Conservation (phyloP, 805 yeast species). For the Candida endomychidarum region DNA sequence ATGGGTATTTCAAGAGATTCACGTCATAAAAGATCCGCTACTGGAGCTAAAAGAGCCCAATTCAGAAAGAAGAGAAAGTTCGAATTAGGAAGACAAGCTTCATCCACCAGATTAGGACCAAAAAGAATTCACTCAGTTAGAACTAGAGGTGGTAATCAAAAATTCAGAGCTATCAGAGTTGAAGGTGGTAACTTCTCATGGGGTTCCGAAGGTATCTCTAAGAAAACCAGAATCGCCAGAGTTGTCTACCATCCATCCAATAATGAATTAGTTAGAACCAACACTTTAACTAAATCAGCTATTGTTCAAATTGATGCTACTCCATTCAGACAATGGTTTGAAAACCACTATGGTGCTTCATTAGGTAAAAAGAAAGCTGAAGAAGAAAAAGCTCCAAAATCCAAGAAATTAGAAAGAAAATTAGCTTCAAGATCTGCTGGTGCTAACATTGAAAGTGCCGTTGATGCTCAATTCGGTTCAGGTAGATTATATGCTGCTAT, state of each 20-base stretch:
- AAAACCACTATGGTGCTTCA: slow-evolving; percentile 93
- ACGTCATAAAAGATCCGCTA: slow-evolving; percentile 99
- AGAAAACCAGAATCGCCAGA: slow-evolving; percentile 98
- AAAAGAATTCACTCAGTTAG: slow-evolving; percentile 99
- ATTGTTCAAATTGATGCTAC: slow-evolving; percentile 99
- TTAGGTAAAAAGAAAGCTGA: slow-evolving; percentile 69
- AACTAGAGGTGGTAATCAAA: slow-evolving; percentile 99
- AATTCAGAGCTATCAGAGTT: slow-evolving; percentile 99
- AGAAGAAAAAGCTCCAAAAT: slow-evolving; percentile 58
- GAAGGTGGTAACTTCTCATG: slow-evolving; percentile 99
- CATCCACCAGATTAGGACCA: slow-evolving; percentile 98
- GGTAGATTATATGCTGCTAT: slow-evolving; percentile 99
- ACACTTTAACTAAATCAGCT: slow-evolving; percentile 98
- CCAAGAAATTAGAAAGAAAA: slow-evolving; percentile 84
- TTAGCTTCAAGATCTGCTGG: slow-evolving; percentile 87
- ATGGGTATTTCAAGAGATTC: slow-evolving; percentile 99
- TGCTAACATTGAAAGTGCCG: slow-evolving; percentile 85
- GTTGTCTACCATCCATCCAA: slow-evolving; percentile 99
- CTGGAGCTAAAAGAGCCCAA: slow-evolving; percentile 99
- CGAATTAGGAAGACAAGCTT: slow-evolving; percentile 99
- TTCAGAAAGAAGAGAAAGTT: slow-evolving; percentile 99
- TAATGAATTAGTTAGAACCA: slow-evolving; percentile 99
- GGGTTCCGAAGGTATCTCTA: slow-evolving; percentile 98
- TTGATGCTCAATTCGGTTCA: slow-evolving; percentile 95
- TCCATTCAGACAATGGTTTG: slow-evolving; percentile 99